Percentiles rank a stretch among this genome's conserved stretches.
These are phyloP conservation scores for Microthlaspi erraticum DNA, from an alignment of 345 rosid species.

Conservation along the genomic window DNA sequence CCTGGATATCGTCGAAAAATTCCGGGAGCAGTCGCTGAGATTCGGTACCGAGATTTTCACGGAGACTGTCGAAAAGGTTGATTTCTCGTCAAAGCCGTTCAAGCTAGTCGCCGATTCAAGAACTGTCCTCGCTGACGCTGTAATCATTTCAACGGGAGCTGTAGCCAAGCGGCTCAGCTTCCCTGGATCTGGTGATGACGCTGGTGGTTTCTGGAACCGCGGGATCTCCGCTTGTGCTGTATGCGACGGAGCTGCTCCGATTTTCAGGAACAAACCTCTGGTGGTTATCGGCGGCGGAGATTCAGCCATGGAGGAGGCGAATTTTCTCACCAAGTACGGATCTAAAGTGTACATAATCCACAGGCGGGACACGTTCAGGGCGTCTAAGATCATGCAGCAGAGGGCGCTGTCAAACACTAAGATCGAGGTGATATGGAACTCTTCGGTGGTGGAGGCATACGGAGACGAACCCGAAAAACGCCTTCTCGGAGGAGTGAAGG, in stretches of 20 bases:
- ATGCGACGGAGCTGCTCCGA: slow-evolving; percentile 97
- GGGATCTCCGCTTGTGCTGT: slow-evolving; percentile 99
- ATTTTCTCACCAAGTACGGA: slow-evolving; percentile 82
- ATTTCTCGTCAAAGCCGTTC: slow-evolving; percentile 70
- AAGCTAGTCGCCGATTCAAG: slow-evolving; percentile 69
- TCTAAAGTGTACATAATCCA: slow-evolving; percentile 90
- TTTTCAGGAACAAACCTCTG: slow-evolving; percentile 75
- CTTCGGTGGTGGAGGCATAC: slow-evolving; percentile 72
- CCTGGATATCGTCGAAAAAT: slow-evolving; percentile 62
- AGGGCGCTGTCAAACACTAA: slow-evolving; percentile 74
- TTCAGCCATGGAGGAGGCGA: slow-evolving; percentile 98
- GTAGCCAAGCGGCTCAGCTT: slow-evolving; percentile 76
- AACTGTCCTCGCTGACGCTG: slow-evolving; percentile 72
- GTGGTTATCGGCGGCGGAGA: slow-evolving; percentile 97
- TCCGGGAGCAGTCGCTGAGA: slow-evolving; percentile 75
- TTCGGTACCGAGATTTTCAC: slow-evolving; percentile 85
- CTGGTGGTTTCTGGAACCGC: slow-evolving; percentile 74
- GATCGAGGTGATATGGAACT: slow-evolving; percentile 86
- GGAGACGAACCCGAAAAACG: slow-evolving; percentile 54
- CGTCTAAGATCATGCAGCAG: slow-evolving; percentile 94
- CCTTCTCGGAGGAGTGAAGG: slow-evolving; percentile 72
- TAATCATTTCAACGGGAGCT: slow-evolving; percentile 87
- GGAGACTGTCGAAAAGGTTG: slow-evolving; percentile 81
- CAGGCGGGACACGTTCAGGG: slow-evolving; percentile 84
- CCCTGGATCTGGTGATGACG: slow-evolving; percentile 65